These are phyloP conservation scores for Medicago truncatula DNA, from an alignment of 306 rosid species.

Conservation along the genomic window MtrunA17r5.0-ANR NC_053049.1:29276501-29277000, in stretches of 20 bases:
- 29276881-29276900: conserved; percentile 92
- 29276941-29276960: conserved; percentile 81
- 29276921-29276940: conserved; percentile 83
- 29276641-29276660: conserved; percentile 92
- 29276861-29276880: conserved; percentile 90
- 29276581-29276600: conserved; percentile 94
- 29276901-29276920: conserved; percentile 86
- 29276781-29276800: conserved; percentile 61
- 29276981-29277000: no score
- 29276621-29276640: conserved; percentile 88
- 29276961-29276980: conserved; percentile 47
- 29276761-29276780: conserved; percentile 3
- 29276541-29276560: conserved; percentile 97
- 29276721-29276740: not conserved
- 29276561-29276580: conserved; percentile 94
- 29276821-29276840: conserved; percentile 68
- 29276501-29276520: conserved; percentile 20
- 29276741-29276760: not conserved
- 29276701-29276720: conserved; percentile 51
- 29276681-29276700: conserved; percentile 67
- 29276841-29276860: conserved; percentile 95
- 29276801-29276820: conserved; percentile 50
- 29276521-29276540: conserved; percentile 33
- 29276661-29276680: conserved; percentile 86
- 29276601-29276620: conserved; percentile 88